Evolutionary conservation across 108 stramenopile genomes (phyloP).

Genomic region (Fragilariopsis cylindrus): DNA sequence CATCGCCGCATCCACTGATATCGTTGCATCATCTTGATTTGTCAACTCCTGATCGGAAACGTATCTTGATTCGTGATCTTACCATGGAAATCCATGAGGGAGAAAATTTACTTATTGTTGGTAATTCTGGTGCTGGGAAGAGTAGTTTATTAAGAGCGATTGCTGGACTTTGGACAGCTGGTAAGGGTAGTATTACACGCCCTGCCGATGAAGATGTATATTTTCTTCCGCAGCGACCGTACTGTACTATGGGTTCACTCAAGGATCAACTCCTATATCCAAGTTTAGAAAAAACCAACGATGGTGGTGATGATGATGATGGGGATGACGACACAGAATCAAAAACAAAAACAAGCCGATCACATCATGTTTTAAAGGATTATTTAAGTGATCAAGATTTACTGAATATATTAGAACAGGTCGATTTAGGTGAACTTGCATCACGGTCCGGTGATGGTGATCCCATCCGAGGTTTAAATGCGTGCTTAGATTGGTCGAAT

Average conservation of each 20-base stretch:
- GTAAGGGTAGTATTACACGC: conserved; percentile 76
- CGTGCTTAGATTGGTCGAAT: conserved; percentile 88
- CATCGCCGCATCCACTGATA: conserved; percentile 26
- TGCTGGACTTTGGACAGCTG: conserved; percentile 91
- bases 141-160: conserved; percentile 83
- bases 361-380: too few species aligned
- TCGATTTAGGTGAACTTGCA: conserved; percentile 72
- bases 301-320: too few species aligned
- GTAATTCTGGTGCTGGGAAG: conserved; percentile 88
- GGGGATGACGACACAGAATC: too few species aligned
- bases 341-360: conserved; percentile 24
- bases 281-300: conserved; percentile 12
- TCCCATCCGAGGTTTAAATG: conserved; percentile 68
- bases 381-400: conserved; percentile 42
- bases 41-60: conserved; percentile 77
- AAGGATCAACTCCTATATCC: conserved; percentile 93
- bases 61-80: conserved; percentile 63
- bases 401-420: conserved; percentile 65
- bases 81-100: conserved; percentile 60
- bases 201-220: conserved; percentile 81
- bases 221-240: conserved; percentile 95
- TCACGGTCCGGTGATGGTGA: conserved; percentile 77
- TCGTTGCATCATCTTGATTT: conserved; percentile 57
- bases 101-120: conserved; percentile 90
- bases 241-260: conserved; percentile 83